Evolutionary conservation across 2,329 filamentous ascomycete species (phyloP).

Genomic region (Dothidotthia symphoricarpi): DNA sequence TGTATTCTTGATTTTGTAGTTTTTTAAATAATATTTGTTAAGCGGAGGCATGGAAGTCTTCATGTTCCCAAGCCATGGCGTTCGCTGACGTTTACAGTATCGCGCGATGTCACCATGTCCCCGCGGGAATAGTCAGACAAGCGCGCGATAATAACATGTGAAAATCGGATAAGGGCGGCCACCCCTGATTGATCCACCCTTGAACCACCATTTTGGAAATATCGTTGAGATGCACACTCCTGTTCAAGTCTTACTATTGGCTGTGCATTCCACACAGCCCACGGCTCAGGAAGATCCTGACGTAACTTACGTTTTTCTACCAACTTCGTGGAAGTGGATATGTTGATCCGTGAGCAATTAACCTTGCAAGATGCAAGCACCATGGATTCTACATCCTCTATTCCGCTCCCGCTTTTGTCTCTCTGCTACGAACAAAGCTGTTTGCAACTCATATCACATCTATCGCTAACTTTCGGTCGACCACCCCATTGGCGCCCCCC

Average conservation of each 20-base stretch:
- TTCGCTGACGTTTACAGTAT: too few species aligned
- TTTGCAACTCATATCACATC: too few species aligned
- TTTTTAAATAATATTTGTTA: too few species aligned
- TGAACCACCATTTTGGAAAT: conserved; percentile 1
- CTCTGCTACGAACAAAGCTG: too few species aligned
- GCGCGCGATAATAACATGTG: too few species aligned
- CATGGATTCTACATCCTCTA: conserved; percentile 6
- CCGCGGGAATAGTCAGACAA: too few species aligned
- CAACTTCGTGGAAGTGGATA: conserved; percentile 5
- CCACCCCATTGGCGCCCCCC: conserved; percentile 8
- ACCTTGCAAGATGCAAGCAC: conserved; percentile 7
- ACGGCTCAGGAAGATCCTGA: conserved; percentile 2
- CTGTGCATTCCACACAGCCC: conserved; percentile 7
- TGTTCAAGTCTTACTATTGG: conserved; percentile 4
- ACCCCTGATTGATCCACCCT: conserved; percentile 12
- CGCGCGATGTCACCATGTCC: too few species aligned
- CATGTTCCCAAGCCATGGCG: too few species aligned
- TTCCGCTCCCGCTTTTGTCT: conserved; percentile 3
- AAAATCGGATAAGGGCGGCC: not conserved
- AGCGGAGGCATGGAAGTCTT: too few species aligned
- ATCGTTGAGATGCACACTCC: conserved; percentile 15
- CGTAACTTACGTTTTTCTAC: conserved; percentile 2
- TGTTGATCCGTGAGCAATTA: conserved; percentile 11
- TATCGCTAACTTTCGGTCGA: not conserved
- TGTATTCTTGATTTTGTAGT: conserved; percentile 37